Base-by-base conservation (phyloP, 2,329 filamentous ascomycete genomes). In the Lachnellula suecica region DNA sequence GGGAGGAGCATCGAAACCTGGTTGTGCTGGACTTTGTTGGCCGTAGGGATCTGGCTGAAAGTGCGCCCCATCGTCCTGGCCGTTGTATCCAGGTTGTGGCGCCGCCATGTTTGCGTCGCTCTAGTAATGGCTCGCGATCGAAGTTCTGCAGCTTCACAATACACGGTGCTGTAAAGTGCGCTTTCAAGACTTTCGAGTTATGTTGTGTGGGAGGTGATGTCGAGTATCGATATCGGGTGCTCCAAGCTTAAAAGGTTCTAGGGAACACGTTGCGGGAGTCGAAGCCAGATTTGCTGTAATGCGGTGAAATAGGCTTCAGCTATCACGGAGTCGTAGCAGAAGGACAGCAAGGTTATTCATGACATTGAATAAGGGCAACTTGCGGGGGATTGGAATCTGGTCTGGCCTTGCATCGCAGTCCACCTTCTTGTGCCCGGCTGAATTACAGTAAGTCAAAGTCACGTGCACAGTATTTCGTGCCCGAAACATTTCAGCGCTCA, bases 31-130 rank as follows among this genome's bases (percentile, higher is more conserved):
- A 45, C 72, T 69, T 54, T 71, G 73, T 57, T 71, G 68, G 51
- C 65, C 72, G 60, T 79, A 77, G 59, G 71, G 74, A 68, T 78
- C 75, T 59, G 74, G 71, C 55, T 69, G 65, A 59, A 71, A 71
- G 52, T n/a, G n/a, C n/a, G n/a, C n/a, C n/a, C n/a, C n/a, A n/a
- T 66, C 68, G 7, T 43, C 40, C 60, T 71, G 71, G 57, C 72
- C 73, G 68, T 72, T 75, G 63, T 77, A 79, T 56, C 72, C 74
- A 63, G 74, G 74, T 67, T 78, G 76, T 62, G 76, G 75, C 65
- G 75, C 70, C 60, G 77, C 72, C 76, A 79, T 79, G 56, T 47
- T 63, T 54, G 50, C 35, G 51, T 42, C 25, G 44, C 23, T 31
- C 54, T 35, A 22, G 17, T 9, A 45, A 27, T 20, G 22, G 35